phyloP scores from a whole-genome alignment of 345 rosid genomes.

The Citrus maxima region DNA sequence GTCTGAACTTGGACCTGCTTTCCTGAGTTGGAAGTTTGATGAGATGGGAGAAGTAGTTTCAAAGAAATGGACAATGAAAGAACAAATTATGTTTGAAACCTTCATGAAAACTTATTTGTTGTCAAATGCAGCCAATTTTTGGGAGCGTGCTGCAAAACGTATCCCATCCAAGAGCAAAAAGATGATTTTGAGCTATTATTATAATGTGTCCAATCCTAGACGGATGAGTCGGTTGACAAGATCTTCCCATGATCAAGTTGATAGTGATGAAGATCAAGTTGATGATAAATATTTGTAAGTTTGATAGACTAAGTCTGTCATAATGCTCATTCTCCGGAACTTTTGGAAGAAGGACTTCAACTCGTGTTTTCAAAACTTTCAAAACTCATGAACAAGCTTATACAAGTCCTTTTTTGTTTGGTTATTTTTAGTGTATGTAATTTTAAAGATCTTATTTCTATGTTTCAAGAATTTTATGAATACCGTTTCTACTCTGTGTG shows the following conservation, averaged over 20 bases:
- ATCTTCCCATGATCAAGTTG: constrained; percentile 21
- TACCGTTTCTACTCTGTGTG: too few species aligned
- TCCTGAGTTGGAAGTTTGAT: constrained; percentile 39
- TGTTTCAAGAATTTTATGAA: not conserved
- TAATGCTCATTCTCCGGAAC: not conserved
- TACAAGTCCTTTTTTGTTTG: not conserved
- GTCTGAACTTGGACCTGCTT: constrained; percentile 32
- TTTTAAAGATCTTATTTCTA: not conserved
- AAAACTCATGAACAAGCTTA: not conserved
- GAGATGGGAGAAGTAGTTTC: constrained; percentile 37
- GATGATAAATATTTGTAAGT: not conserved
- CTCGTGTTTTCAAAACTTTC: not conserved
- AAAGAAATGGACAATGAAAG: constrained; percentile 40
- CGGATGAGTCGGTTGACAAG: constrained; percentile 28
- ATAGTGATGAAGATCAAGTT: constrained; percentile 42
- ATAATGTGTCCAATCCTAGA: constrained; percentile 35
- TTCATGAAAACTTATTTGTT: constrained; percentile 28
- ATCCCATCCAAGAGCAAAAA: constrained; percentile 30
- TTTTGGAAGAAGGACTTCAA: not conserved
- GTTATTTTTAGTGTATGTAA: not conserved
- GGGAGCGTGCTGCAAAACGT: constrained; percentile 24
- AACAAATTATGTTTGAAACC: constrained; percentile 25
- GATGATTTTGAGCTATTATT: constrained; percentile 38
- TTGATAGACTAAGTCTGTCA: not conserved
- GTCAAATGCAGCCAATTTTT: constrained; percentile 17